These are phyloP conservation scores for Russula abietina DNA, from an alignment of 768 basidiomycete species.

Conservation along the genomic window DNA sequence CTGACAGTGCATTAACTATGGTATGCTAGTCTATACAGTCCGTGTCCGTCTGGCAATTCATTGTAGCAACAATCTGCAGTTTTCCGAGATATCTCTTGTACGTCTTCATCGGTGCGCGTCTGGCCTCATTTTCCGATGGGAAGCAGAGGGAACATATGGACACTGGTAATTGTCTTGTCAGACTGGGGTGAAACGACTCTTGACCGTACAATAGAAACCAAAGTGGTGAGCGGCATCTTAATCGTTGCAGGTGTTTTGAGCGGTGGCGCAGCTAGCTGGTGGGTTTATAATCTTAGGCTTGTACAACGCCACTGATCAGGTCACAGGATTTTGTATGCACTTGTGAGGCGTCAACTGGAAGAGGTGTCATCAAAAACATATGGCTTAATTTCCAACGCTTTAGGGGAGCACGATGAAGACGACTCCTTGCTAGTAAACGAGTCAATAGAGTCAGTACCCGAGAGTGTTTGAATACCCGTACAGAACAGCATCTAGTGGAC, in stretches of 20 bases:
- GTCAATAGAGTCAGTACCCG: constrained; percentile 27
- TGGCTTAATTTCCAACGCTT: constrained; percentile 51
- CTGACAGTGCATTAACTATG: background rate
- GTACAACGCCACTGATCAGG: constrained; percentile 16
- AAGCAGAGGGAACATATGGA: constrained; percentile 72
- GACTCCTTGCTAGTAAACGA: constrained; percentile 45
- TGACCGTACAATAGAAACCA: constrained; percentile 42
- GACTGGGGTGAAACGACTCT: background rate
- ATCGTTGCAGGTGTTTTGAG: constrained; percentile 55
- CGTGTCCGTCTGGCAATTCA: constrained; percentile 70
- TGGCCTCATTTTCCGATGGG: constrained; percentile 71
- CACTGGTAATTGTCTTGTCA: constrained; percentile 42
- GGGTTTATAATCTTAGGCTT: constrained; percentile 28
- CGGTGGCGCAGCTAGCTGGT: constrained; percentile 63
- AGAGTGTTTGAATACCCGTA: constrained; percentile 10
- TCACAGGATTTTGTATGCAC: constrained; percentile 57
- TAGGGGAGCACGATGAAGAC: constrained; percentile 56
- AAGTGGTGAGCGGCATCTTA: constrained; percentile 55
- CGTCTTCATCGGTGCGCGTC: constrained; percentile 71
- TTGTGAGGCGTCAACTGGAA: constrained; percentile 51
- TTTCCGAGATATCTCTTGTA: constrained; percentile 68
- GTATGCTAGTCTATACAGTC: constrained; percentile 57
- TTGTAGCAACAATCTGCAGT: constrained; percentile 62
- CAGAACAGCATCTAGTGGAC: background rate
- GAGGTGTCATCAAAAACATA: constrained; percentile 44